Percentiles rank a stretch among this genome's conserved stretches.
Conservation (phyloP, 2,329 filamentous ascomycete genomes). For the Ophiostoma himal-ulmi region DNA sequence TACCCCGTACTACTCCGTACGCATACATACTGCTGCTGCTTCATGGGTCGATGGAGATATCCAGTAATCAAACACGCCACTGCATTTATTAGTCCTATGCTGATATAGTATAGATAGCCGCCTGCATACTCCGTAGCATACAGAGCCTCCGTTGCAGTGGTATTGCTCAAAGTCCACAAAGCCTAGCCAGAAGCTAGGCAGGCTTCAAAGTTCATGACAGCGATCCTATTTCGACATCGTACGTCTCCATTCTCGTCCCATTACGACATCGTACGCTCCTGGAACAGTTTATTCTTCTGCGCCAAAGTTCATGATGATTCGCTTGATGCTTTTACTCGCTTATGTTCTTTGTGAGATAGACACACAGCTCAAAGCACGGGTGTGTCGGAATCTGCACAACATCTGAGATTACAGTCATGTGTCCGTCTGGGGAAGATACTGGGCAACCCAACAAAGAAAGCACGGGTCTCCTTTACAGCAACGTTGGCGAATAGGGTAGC, state of each 20-base stretch:
- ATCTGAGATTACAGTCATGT: neutral
- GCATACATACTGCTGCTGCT: neutral
- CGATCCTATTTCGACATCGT: neutral
- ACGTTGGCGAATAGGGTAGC: neutral
- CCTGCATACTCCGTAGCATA: neutral
- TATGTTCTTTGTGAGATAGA: neutral
- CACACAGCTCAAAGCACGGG: neutral
- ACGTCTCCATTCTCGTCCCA: conserved; percentile 7
- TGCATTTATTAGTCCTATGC: neutral
- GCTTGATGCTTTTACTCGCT: neutral
- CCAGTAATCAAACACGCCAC: neutral
- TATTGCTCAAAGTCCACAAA: neutral
- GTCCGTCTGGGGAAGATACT: neutral
- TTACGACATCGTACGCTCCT: neutral
- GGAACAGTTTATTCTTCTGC: neutral
- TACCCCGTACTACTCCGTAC: neutral
- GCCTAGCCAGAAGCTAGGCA: neutral
- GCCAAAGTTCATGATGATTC: neutral
- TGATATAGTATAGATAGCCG: neutral
- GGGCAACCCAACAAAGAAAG: neutral
- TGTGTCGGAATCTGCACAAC: neutral
- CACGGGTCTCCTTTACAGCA: neutral
- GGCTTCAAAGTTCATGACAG: conserved; percentile 10
- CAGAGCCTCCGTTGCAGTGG: conserved; percentile 1
- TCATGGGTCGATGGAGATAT: neutral